A percentile compares a stretch with the other conserved stretches of the same genome.
Evolutionary conservation across 2,329 filamentous ascomycete species (phyloP).

Genomic region (Botrytis aclada): DNA sequence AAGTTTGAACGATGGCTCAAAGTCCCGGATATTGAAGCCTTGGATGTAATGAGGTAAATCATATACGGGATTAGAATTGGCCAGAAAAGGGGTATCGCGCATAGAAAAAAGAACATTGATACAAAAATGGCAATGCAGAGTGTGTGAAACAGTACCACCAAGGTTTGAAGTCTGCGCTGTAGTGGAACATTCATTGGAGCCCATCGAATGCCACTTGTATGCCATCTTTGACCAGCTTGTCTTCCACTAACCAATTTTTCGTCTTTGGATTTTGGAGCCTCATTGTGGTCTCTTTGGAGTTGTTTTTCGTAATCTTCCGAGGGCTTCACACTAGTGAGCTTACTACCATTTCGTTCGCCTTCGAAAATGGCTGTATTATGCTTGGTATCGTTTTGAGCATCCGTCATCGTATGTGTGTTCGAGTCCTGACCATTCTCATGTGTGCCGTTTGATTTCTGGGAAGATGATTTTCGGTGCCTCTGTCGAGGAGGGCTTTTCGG

Average conservation of each 20-base stretch:
- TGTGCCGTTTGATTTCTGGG: constrained; percentile 28
- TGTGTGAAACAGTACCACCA: constrained; percentile 72
- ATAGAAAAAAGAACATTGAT: constrained; percentile 84
- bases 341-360: constrained; percentile 25
- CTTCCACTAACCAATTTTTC: constrained; percentile 33
- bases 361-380: constrained; percentile 27
- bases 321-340: constrained; percentile 33
- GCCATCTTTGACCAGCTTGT: constrained; percentile 38
- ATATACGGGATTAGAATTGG: constrained; percentile 74
- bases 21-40: constrained; percentile 70
- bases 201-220: constrained; percentile 64
- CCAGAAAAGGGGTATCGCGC: constrained; percentile 90
- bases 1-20: constrained; percentile 72
- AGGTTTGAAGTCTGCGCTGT: constrained; percentile 70
- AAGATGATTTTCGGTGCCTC: constrained; percentile 30
- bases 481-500: constrained; percentile 30
- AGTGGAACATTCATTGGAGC: constrained; percentile 75
- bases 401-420: constrained; percentile 13
- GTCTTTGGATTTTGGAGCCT: constrained; percentile 26
- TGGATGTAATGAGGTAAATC: constrained; percentile 78
- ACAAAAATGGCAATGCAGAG: constrained; percentile 68
- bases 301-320: constrained; percentile 26
- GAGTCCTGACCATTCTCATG: constrained; percentile 18
- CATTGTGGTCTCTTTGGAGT: constrained; percentile 20
- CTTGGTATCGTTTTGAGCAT: constrained; percentile 9